Evolutionary conservation across 179 eudicot genomes (phyloP).

Genomic region (Beta corolliflora): DNA sequence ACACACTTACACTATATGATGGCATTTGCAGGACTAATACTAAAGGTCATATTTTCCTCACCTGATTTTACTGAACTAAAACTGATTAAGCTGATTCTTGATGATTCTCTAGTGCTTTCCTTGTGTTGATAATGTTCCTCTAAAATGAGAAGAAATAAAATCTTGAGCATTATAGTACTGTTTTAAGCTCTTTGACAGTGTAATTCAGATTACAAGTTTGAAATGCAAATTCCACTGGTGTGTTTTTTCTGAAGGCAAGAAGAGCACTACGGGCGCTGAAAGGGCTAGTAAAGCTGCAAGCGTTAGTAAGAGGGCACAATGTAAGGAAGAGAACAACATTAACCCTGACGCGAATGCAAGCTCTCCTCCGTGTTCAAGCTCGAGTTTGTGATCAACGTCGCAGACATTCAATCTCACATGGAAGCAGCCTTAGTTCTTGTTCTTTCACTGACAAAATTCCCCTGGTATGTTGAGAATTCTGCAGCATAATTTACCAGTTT

Average conservation of each 20-base stretch:
- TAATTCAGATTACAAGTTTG: background rate
- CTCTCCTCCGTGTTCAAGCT: constrained; percentile 58
- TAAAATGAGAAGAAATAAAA: too few relatives aligned
- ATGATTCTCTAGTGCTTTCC: too few relatives aligned
- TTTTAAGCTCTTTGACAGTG: background rate
- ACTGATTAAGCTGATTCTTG: background rate
- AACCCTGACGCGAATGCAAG: constrained; percentile 67
- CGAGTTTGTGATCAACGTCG: constrained; percentile 82
- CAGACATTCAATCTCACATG: constrained; percentile 51
- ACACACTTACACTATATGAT: background rate
- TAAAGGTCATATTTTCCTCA: background rate
- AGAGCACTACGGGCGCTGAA: constrained; percentile 74
- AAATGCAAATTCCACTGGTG: background rate
- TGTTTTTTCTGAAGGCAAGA: constrained; percentile 55
- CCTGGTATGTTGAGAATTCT: constrained; percentile 28
- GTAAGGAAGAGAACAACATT: constrained; percentile 65
- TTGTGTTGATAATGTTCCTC: too few relatives aligned
- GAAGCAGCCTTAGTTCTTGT: constrained; percentile 29
- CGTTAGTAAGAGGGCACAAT: constrained; percentile 69
- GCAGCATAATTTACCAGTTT: background rate
- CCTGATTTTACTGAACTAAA: background rate
- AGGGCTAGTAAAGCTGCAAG: constrained; percentile 85
- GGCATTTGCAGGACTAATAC: background rate
- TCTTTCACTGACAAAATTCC: constrained; percentile 27
- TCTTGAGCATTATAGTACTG: too few relatives aligned